Evolutionary conservation across 2,329 filamentous ascomycete genomes (phyloP), one percentile per base, ranked within the genome.

Genomic region (Colletotrichum cordylinicola): DNA sequence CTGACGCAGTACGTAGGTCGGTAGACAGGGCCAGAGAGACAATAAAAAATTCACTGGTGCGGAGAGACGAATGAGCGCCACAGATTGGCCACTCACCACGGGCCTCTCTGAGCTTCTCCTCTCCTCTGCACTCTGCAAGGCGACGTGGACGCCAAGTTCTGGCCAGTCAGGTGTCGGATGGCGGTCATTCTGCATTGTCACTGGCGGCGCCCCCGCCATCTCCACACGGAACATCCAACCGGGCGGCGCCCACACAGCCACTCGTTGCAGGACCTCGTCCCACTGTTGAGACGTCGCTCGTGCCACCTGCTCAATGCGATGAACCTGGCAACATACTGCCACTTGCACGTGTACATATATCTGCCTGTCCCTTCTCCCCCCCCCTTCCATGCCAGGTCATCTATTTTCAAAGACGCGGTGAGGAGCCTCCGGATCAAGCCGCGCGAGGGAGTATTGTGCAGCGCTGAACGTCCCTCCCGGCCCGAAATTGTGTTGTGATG

Each of bases 271-370:
- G 48, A 64, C 15, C 21, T 68, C 73, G 74, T 76, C 64, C 74
- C 74, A 74, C 70, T 43, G 58, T 73, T 65, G 70, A 74, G 74
- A 74, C 74, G 58, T 33, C 56, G 48, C 64, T 48, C 65, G 74
- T 69, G 74, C 70, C 74, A 76, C 70, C 35, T 8, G 8, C 64
- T 64, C 56, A 65, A 75, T 75, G 74, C 74, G 74, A 75, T 39
- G 74, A 73, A 75, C 74, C 74, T 37, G 70, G 62, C 43, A 21
- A 24, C 43, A 52, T 8, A 29, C 55, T 58, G 55, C 21, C 52
- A 24, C 13, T 16, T n/a, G 27, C 27, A 16, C 21, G 24, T 21
- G 43, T 58, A 24, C 27, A 58, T 58, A 27, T 27, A 35, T 33
- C 6, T 52, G 43, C 43, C 43, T 24, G n/a, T 24, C 43, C 43